Evolutionary conservation across 108 stramenopile species (phyloP), one percentile per base, ranked within the genome.

Genomic region (Cyclostephanos invisitatus): DNA sequence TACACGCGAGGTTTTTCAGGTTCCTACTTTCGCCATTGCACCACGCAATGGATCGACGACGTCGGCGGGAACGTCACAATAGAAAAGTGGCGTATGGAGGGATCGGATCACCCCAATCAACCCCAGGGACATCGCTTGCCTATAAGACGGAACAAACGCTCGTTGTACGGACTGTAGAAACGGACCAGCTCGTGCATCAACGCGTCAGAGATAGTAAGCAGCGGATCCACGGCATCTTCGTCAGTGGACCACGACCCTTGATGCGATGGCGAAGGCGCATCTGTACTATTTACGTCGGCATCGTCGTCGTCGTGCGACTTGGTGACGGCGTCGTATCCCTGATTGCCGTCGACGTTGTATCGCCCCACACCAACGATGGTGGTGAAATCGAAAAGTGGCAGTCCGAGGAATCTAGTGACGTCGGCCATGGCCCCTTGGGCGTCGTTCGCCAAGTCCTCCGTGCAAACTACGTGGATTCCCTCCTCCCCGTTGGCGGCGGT

Each of bases 271-370:
- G 44, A 4, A 22, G 17, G 24, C 36, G 59, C 12, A 10, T 55
- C 54, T 44, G 14, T 18, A 15, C 25, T 35, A 9, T 35, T 56
- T 14, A 64, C 66, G 32, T 83, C 74, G 29, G 53, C 38, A n/a
- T 67, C 59, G 15, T 87, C 65, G 29, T 85, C 73, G 24, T 85
- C 80, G 83, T 81, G 79, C 4, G 77, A 63, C 20, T 48, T 53
- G 7, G 91, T 87, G 14, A 81, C 79, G 46, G 75, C 85, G 68
- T 94, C 93, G 67, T 94, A 91, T 0, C 93, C 93, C 46, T 83
- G 62, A 82, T 94, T 84, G 10, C 89, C 88, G 14, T 85, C 91
- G 7, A 90, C 91, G 68, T 91, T 92, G 85, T 88, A 91, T 18
- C 81, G 67, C 3, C 91, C 91, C 35, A 75, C 70, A 3, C 5